phyloP scores from a whole-genome alignment of 257 asterid species.

The Prunella vulgaris region DNA sequence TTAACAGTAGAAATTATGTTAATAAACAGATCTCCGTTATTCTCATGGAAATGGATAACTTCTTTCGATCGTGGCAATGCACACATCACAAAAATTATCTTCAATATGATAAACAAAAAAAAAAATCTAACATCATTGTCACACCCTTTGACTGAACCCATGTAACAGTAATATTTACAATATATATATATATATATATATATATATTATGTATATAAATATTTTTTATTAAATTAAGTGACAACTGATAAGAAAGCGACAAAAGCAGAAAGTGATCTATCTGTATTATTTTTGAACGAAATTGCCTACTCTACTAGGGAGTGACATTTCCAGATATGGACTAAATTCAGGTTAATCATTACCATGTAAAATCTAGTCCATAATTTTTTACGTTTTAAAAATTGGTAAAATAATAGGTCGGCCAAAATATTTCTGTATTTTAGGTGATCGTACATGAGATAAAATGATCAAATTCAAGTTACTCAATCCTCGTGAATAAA shows the following conservation, averaged over 20 bases:
- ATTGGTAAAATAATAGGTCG: not conserved
- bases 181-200: no score
- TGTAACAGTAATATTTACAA: not conserved
- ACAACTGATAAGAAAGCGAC: slow-evolving; percentile 1
- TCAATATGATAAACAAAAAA: not conserved
- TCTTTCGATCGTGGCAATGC: not conserved
- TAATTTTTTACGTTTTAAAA: not conserved
- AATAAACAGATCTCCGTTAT: not conserved
- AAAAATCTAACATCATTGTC: not conserved
- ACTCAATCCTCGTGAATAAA: no score
- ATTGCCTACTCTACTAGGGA: not conserved
- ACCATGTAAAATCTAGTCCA: not conserved
- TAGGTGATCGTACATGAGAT: not conserved
- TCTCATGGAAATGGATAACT: not conserved
- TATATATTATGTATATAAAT: not conserved
- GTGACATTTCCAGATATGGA: not conserved
- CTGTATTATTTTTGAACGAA: not conserved
- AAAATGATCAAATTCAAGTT: no score
- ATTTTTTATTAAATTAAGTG: not conserved
- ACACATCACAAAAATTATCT: not conserved
- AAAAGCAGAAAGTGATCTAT: not conserved
- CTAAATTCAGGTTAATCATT: not conserved
- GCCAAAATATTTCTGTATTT: no score
- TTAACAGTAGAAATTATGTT: no score
- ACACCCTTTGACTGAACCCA: not conserved